Base-by-base conservation (phyloP, 768 basidiomycete genomes). In the Leccinellum albellum region DNA sequence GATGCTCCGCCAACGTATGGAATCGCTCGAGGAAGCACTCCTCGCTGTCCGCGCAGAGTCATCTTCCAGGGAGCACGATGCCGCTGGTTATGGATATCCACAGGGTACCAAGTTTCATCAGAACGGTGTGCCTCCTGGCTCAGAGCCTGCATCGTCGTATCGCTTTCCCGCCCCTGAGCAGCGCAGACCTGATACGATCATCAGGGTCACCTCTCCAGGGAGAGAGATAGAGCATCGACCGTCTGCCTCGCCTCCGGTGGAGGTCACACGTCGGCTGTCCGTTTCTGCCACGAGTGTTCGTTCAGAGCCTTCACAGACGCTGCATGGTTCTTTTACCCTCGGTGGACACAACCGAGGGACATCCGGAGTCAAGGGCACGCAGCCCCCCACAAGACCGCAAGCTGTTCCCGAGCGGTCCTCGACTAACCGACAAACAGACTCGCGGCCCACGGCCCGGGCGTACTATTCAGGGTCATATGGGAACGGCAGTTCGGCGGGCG, bases 11-110 rank as follows among this genome's bases (percentile, higher is more conserved):
- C 76, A 83, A 29, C 76, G 86, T 32, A 79, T 91, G 47, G 85
- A 87, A 50, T 88, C 90, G 62, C 74, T 91, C 45, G 89, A 89
- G 66, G 82, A 68, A 56, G 71, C 72, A 48, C 68, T 79, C 13
- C 67, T 71, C 24, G 60, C 56, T 35, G 65, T 60, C 60, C 66
- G 70, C 14, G 66, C 64, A 3, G 68, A 68, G 49, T 50, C 57
- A 28, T 60, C 63, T 33, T 42, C 50, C 24, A 63, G 57, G 32
- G 61, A 33, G 21, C 66, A 61, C 49, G 64, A 61, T 8, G 46
- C 49, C 3, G 37, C 50, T 21, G 59, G 60, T 35, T 59, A 60
- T 53, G 63, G 51, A 32, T 61, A 63, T 49, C 50, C 67, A 17
- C 71, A 64, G 24, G 51, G 57, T 20, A 12, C 45, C 48, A 73